Base-by-base conservation (phyloP, 768 basidiomycete genomes). In the Pleurotus tuoliensis region DNA sequence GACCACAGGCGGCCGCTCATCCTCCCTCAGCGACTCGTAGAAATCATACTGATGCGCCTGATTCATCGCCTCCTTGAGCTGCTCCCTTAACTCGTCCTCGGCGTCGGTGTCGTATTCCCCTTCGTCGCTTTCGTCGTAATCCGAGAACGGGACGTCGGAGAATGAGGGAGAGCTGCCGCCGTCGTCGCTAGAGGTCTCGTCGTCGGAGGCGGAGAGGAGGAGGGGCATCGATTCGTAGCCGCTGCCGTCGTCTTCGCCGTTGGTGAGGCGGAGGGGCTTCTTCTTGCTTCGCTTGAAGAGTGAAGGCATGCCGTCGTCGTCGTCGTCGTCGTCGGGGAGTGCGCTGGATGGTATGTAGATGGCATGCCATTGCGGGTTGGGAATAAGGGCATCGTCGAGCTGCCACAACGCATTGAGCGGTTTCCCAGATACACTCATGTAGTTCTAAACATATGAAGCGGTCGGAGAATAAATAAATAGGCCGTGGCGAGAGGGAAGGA, bases 21-120 rank as follows among this genome's bases (percentile, higher is more conserved):
- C 30, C 11, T 68, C 67, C 55, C 68, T 59, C 13, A 71, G 74
- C 27, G 74, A 73, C 63, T 87, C 82, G 49, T 82, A 75, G 67
- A 83, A 84, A 55, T 85, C 86, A 16, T 80, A 76, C 11, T 82
- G 78, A 62, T 81, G 74, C 0, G 82, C 84, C 15, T 79, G 73
- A 58, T 90, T 83, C 87, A 91, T 88, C 3, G 90, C 91, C 63
- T 88, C 85, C 49, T 83, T 77, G 24, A 84, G 59, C 71, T 85
- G 66, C 30, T 82, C 81, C 16, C 84, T 73, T 25, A 90, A 67
- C 59, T 80, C 77, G 53, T 87, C 88, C 59, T 88, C 88, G 57
- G 86, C 80, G 46, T 88, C 89, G 3, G 81, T 80, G 61, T 90
- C 81, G 64, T 87, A 86, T 5, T 69, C 79, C 43, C 70, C 77